phyloP scores from a whole-genome alignment of 2,329 filamentous ascomycete species.

The Exophiala calicioides region DNA sequence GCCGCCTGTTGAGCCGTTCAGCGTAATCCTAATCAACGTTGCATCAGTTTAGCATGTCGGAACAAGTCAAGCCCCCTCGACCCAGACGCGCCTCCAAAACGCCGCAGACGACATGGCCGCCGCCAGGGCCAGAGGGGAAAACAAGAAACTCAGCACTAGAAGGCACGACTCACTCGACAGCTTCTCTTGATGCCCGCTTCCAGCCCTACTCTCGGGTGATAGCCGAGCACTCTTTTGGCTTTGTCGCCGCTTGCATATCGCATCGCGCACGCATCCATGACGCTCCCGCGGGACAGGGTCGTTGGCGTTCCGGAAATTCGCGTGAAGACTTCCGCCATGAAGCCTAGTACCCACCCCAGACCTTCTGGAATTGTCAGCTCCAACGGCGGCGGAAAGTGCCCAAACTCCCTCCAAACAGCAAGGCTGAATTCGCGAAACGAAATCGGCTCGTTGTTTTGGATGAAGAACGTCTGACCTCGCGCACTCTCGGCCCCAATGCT shows the following conservation, averaged over 20 bases:
- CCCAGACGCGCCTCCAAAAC: constrained; percentile 1
- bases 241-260: constrained; percentile 57
- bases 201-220: constrained; percentile 52
- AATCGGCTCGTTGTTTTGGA: constrained; percentile 50
- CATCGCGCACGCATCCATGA: constrained; percentile 56
- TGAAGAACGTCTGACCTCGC: constrained; percentile 48
- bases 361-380: constrained; percentile 50
- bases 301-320: constrained; percentile 49
- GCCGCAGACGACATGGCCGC: too few species aligned
- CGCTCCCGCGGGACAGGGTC: constrained; percentile 55
- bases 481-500: constrained; percentile 29
- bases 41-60: constrained; percentile 23
- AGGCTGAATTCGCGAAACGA: constrained; percentile 48
- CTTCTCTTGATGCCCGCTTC: constrained; percentile 53
- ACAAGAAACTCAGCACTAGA: neutral
- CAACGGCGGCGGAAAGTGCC: constrained; percentile 51
- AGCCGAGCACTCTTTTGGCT: constrained; percentile 55
- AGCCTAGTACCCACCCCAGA: constrained; percentile 52
- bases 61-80: neutral
- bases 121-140: neutral
- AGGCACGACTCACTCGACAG: constrained; percentile 45
- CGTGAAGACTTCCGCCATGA: constrained; percentile 48
- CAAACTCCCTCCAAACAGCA: constrained; percentile 51
- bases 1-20: constrained; percentile 12
- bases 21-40: constrained; percentile 23